Conservation (phyloP, 1,284 basidiomycete species). For the Cutaneotrichosporon spelunceum region DNA sequence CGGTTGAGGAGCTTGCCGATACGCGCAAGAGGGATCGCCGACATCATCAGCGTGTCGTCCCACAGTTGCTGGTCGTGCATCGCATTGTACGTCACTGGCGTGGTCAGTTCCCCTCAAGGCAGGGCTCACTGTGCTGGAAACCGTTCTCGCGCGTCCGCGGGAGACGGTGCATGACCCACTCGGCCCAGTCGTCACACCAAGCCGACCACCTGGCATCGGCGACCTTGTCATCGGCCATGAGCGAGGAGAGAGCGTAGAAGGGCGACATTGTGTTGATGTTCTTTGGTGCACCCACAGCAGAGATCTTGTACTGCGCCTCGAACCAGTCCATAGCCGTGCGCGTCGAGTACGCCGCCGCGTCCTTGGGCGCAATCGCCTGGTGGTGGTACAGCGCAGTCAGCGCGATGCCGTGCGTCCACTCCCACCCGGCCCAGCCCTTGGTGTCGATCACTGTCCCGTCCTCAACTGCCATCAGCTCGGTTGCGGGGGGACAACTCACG, state of each 20-base stretch:
- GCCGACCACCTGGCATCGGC: conserved; percentile 34
- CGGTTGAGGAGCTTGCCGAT: conserved; percentile 59
- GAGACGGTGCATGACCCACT: conserved; percentile 64
- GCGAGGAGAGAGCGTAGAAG: conserved; percentile 59
- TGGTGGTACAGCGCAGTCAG: conserved; percentile 33
- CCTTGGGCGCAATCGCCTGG: conserved; percentile 44
- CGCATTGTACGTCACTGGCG: conserved; percentile 56
- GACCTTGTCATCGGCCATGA: conserved; percentile 43
- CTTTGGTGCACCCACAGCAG: conserved; percentile 58
- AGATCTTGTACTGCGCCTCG: conserved; percentile 56
- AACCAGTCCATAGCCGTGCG: conserved; percentile 60
- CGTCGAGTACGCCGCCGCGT: conserved; percentile 54
- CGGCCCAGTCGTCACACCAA: conserved; percentile 61
- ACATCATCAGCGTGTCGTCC: conserved; percentile 69
- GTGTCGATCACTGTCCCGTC: conserved; percentile 64
- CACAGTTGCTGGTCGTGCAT: conserved; percentile 61
- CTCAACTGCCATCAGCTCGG: conserved; percentile 41
- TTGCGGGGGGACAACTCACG: conserved; percentile 26
- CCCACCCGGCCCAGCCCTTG: conserved; percentile 64
- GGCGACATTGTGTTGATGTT: conserved; percentile 69
- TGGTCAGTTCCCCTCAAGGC: too few species aligned
- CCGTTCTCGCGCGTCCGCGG: conserved; percentile 59
- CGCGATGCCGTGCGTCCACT: conserved; percentile 62
- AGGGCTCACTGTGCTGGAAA: conserved; percentile 58
- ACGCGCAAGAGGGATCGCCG: conserved; percentile 57